These are phyloP conservation scores for Nicotiana benthamiana DNA, from an alignment of 257 asterid species.

Conservation along the genomic window DNA sequence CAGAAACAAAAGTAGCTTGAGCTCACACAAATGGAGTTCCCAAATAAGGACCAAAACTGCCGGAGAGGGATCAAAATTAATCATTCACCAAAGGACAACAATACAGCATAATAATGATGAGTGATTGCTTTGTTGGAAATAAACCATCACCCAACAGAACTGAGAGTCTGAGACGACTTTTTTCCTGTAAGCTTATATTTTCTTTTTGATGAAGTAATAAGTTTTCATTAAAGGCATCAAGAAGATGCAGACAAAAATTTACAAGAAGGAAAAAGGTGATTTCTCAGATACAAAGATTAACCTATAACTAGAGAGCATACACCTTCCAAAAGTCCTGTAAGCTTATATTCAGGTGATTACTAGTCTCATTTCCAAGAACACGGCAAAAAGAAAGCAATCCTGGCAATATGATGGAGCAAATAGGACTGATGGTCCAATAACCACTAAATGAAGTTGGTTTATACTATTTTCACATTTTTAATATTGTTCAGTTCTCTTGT, in stretches of 20 bases:
- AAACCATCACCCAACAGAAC: background rate
- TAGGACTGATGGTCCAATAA: background rate
- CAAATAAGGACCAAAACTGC: background rate
- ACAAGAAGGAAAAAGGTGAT: too few relatives aligned
- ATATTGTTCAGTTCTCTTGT: background rate
- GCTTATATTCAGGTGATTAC: background rate
- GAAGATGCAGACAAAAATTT: too few relatives aligned
- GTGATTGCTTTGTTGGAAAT: background rate
- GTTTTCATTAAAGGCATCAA: too few relatives aligned
- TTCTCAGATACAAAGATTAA: too few relatives aligned
- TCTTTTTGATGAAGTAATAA: too few relatives aligned
- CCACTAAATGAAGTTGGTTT: background rate
- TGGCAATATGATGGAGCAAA: background rate
- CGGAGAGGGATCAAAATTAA: background rate
- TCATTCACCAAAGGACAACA: background rate
- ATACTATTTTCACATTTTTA: background rate
- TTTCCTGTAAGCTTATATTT: background rate
- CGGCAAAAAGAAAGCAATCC: background rate
- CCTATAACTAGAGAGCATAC: too few relatives aligned
- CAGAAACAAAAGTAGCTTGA: background rate
- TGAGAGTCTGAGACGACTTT: background rate
- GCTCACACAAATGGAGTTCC: background rate
- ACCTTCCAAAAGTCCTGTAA: too few relatives aligned
- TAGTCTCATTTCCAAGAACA: background rate
- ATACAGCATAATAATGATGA: background rate